phyloP scores from a whole-genome alignment of 352 stramenopile genomes.

The Pythium periplocum region DNA sequence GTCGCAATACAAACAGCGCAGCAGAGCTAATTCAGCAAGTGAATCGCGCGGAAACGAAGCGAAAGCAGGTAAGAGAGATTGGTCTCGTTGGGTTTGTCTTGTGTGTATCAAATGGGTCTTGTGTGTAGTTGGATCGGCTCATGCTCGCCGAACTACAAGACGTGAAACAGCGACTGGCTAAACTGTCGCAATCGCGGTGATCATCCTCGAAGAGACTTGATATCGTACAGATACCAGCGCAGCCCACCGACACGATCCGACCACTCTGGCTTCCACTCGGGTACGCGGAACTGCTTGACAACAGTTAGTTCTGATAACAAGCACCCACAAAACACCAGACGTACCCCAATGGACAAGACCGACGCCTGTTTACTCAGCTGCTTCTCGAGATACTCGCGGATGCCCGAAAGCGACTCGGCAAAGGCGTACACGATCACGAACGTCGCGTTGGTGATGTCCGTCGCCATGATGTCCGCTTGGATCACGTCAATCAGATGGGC shows the following conservation, averaged over 20 bases:
- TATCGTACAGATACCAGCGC: slow-evolving; percentile 71
- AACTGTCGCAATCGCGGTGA: slow-evolving; percentile 24
- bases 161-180: slow-evolving; percentile 56
- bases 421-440: slow-evolving; percentile 86
- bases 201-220: not conserved
- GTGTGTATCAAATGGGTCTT: not conserved
- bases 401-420: slow-evolving; percentile 59
- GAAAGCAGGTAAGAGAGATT: slow-evolving; percentile 41
- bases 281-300: slow-evolving; percentile 55
- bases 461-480: slow-evolving; percentile 49
- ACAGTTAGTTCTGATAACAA: too few relatives aligned
- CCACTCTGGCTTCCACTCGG: slow-evolving; percentile 58
- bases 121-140: slow-evolving; percentile 44
- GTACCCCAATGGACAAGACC: slow-evolving; percentile 77
- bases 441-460: slow-evolving; percentile 38
- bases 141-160: slow-evolving; percentile 59
- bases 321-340: slow-evolving; percentile 1
- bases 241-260: slow-evolving; percentile 42
- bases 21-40: slow-evolving; percentile 38
- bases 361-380: slow-evolving; percentile 35
- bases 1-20: slow-evolving; percentile 14
- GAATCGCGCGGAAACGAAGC: slow-evolving; percentile 40
- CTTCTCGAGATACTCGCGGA: slow-evolving; percentile 38
- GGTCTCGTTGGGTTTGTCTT: not conserved
- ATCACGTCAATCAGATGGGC: slow-evolving; percentile 39